Base-by-base conservation (phyloP, 2,329 filamentous ascomycete species). In the Dothistroma septosporum region DNA sequence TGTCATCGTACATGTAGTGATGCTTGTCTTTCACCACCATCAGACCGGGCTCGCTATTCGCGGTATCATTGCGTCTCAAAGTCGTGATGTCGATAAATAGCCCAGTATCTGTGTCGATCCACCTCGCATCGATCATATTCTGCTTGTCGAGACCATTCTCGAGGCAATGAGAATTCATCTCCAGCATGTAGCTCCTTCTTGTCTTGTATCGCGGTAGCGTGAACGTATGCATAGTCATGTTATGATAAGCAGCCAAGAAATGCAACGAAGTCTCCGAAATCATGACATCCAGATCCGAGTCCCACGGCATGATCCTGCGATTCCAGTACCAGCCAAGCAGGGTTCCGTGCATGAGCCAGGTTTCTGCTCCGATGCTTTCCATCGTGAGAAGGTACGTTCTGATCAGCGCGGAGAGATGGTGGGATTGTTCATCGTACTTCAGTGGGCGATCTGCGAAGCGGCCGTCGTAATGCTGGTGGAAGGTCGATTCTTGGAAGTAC, bases 321-420 rank as follows among this genome's bases (percentile, higher is more conserved):
- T 85, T 85, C 84, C 84, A 87, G 79, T 82, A 86, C 84, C 84
- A 86, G 37, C 83, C 82, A 16, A 86, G 74, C 46, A 87, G 73
- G 6, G 81, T 82, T 12, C 84, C 84, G 65, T 87, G 84, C 82
- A 86, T 85, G 59, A 87, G 80, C 84, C 84, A 87, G 9, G 84
- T 86, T 64, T 85, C 80, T 22, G 80, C 79, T 14, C 82, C 80
- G 33, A 86, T 78, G 55, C 80, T 77, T 47, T 78, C 73, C 83
- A 86, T 86, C 6, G 82, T 82, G 1, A 76, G 73, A 2, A 85
- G 75, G 66, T 86, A 86, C 1, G 82, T 81, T 64, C 79, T 80
- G 61, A 85, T 76, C 37, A 86, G 74, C 1, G 78, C 74, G 21
- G 77, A 78, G 19, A 86, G 76, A 61, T 83, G 77, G 14, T 74